Percentiles rank a stretch among this genome's conserved stretches.
Evolutionary conservation across 2,329 filamentous ascomycete genomes (phyloP).

Genomic region (Gremmenia infestans): DNA sequence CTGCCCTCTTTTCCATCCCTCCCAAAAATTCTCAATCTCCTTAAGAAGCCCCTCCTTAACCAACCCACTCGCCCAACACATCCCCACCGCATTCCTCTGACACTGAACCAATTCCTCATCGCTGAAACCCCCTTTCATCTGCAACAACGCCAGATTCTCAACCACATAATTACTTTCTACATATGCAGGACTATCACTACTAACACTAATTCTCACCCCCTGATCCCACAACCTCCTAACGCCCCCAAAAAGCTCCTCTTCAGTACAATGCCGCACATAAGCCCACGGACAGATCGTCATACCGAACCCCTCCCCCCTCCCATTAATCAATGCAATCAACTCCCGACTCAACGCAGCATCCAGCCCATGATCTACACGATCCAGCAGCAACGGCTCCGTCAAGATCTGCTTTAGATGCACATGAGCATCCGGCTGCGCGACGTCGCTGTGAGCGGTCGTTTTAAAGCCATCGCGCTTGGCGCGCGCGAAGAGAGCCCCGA

Average conservation of each 20-base stretch:
- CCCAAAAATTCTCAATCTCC: not conserved
- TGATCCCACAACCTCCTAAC: constrained; percentile 36
- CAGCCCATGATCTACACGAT: constrained; percentile 69
- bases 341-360: constrained; percentile 50
- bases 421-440: constrained; percentile 63
- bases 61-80: constrained; percentile 38
- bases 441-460: constrained; percentile 58
- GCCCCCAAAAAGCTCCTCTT: constrained; percentile 36
- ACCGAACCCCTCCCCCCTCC: constrained; percentile 41
- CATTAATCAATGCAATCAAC: constrained; percentile 36
- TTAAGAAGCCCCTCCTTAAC: constrained; percentile 21
- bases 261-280: constrained; percentile 50
- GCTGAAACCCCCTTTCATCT: constrained; percentile 4
- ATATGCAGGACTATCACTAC: constrained; percentile 40
- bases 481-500: constrained; percentile 52
- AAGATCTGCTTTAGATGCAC: constrained; percentile 52
- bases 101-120: constrained; percentile 37
- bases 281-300: constrained; percentile 69
- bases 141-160: constrained; percentile 31
- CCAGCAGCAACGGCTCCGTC: constrained; percentile 51
- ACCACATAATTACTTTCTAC: constrained; percentile 45
- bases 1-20: not conserved
- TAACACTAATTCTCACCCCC: constrained; percentile 37
- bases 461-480: constrained; percentile 47
- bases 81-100: constrained; percentile 38